Evolutionary conservation across 2,329 filamentous ascomycete species (phyloP), one percentile per base, ranked within the genome.

Genomic region (Thermothelomyces thermophilus): DNA sequence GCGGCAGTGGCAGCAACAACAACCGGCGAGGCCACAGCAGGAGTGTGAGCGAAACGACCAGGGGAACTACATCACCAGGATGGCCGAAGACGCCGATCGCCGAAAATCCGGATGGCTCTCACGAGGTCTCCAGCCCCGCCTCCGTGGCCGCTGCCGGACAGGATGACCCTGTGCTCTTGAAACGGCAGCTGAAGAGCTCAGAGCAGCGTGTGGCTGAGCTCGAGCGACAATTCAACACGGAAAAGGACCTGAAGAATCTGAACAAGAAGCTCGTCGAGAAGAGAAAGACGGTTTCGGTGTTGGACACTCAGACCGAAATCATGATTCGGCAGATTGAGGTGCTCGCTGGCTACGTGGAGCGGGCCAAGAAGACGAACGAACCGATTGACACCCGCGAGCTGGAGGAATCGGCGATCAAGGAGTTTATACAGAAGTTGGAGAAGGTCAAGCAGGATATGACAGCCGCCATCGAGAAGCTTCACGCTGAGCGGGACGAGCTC

Each of bases 241-340:
- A 83, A 56, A 81, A 81, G 58, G 79, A 82, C 51, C 66, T 83
- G 20, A 86, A 86, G 68, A 85, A 83, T 60, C 82, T 94, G 26
- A 94, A 94, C 67, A 90, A 86, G 60, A 91, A 90, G 64, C 73
- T 97, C 20, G 77, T 87, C 31, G 90, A 97, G 68, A 97, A 97
- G 72, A 80, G 93, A 51, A 95, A 94, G 62, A 97, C 93, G 0
- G 93, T 98, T 66, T 91, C 91, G 6, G 87, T 94, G 16, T 74
- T 97, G 45, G 91, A 97, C 65, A 91, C 90, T 0, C 89, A 96
- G 68, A 89, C 90, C 44, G 91, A 97, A 68, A 90, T 97, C 66
- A 91, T 95, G 70, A 87, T 97, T 61, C 85, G 87, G 35, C 90
- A 97, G 66, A 74, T 97, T 16, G 89, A 95, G 63, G 85, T 91